Evolutionary conservation across 805 yeast species (phyloP).

Genomic region (Nakazawaea ernobii): DNA sequence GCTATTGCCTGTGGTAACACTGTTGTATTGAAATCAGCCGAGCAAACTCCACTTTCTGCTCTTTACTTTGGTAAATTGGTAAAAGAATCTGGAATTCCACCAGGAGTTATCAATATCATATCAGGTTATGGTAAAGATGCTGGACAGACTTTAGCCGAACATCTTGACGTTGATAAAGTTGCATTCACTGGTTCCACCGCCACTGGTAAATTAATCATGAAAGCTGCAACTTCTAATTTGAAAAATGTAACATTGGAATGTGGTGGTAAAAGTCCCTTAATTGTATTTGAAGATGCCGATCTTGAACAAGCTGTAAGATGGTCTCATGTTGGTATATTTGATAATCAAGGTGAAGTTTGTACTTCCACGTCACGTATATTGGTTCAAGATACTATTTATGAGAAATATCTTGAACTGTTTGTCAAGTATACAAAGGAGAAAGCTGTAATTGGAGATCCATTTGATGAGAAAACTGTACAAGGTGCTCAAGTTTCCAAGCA

Average conservation of each 20-base stretch:
- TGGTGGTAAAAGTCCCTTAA: conserved; percentile 47
- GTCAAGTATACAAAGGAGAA: conserved; percentile 26
- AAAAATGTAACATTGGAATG: conserved; percentile 45
- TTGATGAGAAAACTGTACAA: conserved; percentile 32
- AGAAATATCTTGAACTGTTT: conserved; percentile 39
- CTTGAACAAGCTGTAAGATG: conserved; percentile 39
- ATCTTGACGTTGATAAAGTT: conserved; percentile 40
- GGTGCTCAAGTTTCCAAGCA: conserved; percentile 53
- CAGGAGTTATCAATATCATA: conserved; percentile 44
- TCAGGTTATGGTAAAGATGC: conserved; percentile 39
- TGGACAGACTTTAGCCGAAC: conserved; percentile 41
- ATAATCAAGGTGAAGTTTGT: conserved; percentile 61
- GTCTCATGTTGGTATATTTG: conserved; percentile 48
- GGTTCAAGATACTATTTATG: conserved; percentile 50
- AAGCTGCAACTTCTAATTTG: conserved; percentile 36
- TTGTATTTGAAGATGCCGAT: conserved; percentile 43
- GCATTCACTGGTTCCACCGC: conserved; percentile 54
- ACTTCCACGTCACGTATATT: conserved; percentile 58
- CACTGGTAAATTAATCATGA: conserved; percentile 39
- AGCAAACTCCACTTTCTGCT: conserved; percentile 43
- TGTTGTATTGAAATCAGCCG: conserved; percentile 42
- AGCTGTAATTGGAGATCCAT: conserved; percentile 40
- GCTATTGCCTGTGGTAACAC: conserved; percentile 44
- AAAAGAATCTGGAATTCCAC: conserved; percentile 41
- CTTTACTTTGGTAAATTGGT: conserved; percentile 36